Evolutionary conservation across 331 rosid species (phyloP), one percentile per base, ranked within the genome.

Genomic region (Malus hybrid): DNA sequence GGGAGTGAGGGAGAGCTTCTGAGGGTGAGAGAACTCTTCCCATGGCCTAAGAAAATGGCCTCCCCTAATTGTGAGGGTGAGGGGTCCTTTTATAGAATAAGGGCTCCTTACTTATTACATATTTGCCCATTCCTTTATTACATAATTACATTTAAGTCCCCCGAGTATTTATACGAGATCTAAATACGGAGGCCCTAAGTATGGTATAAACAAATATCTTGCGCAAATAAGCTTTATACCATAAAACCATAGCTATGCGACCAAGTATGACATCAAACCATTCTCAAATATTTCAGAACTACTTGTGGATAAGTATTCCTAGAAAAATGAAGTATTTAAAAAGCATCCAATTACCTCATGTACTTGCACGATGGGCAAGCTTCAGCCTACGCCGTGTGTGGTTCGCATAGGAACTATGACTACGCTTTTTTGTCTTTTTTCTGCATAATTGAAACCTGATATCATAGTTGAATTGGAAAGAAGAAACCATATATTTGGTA

Each of bases 341-440:
- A 62, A 44, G 42, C 56, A 32, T 44, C 36, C 39, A 48, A 10
- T 58, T 72, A 71, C 29, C 69, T 32, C 28, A 55, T 20, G 36
- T 46, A 58, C 58, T 42, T 18, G 13, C 74, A 33, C 68, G 69
- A 63, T 68, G 67, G 74, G 34, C 19, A 58, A 60, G 55, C 44
- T 77, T 77, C 42, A 48, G 75, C 79, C 58, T 63, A 52, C 61
- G 77, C 7, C 20, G 64, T 8, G 60, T 58, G 72, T 53, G 79
- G 50, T 52, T 68, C 32, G 3, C 16, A 50, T 52, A 28, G 10
- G 60, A 69, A 63, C 15, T 63, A 62, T 19, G 68, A 20, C 16
- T 68, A 39, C n/a, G 76, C 76, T 73, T 82, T 65, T 62, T 72
- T 16, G 34, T 2, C 36, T 39, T 77, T 50, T 62, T 74, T 70